Base-by-base conservation (phyloP, 768 basidiomycete species). In the Phanerochaete sordida region DNA sequence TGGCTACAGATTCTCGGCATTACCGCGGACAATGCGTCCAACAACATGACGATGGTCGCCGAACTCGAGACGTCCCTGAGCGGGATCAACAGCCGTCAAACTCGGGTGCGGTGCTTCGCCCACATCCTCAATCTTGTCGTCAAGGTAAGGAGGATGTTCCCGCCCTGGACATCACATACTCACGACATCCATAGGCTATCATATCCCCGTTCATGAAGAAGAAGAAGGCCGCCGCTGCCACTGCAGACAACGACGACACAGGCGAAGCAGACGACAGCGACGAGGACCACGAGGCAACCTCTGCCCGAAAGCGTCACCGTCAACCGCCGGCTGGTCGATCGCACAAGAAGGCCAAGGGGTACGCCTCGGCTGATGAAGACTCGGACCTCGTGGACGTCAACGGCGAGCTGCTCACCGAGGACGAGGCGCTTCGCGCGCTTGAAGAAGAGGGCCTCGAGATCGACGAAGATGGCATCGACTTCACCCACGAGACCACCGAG, bases 11-110 rank as follows among this genome's bases (percentile, higher is more conserved):
- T 62, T 16, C 46, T 59, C 7, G 50, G 4, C 11, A 15, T 77
- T 1, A 76, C 75, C 0, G 73, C 70, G 51, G 69, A 77, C 56
- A 77, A 76, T 57, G 74, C 75, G 0, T 54, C 45, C 1, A 78
- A 76, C 52, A 79, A 77, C 59, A 51, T 54, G 19, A 75, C 73
- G 0, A 75, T 76, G 71, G 23, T 72, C 1, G 48, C 55, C 15
- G 39, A 53, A 15, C 28, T 59, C 7, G 33, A 37, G 37, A 28
- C 27, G 31, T 59, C 21, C n/a, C 39, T 43, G 4, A 19, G 56
- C 27, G 31, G 21, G 21, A 2, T n/a, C 52, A 19, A 62, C 52
- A 24, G 44, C 47, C 21, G 33, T 21, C 5, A 26, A 55, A 45
- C 46, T 49, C 45, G 54, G 5, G 58, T 69, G 8, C 27, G 63